phyloP scores from a whole-genome alignment of 768 basidiomycete species.

The Mycena vitilis region DNA sequence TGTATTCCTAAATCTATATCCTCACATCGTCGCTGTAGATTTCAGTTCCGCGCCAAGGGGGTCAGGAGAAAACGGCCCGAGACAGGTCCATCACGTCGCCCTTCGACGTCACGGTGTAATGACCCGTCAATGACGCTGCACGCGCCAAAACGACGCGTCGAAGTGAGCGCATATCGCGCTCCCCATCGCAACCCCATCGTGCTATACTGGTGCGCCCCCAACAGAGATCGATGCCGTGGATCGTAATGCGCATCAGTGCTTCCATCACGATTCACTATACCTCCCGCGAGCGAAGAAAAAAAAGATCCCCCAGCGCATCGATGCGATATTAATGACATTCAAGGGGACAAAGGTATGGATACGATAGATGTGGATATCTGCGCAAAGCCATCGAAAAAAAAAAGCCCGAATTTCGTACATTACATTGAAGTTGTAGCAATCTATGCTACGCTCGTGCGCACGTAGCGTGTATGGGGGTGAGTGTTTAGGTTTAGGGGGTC shows the following conservation, averaged over 20 bases:
- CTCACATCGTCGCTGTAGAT: constrained; percentile 16
- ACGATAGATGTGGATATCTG: constrained; percentile 29
- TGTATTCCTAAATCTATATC: constrained; percentile 21
- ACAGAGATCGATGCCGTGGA: no score
- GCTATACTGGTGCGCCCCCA: no score
- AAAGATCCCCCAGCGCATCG: no score
- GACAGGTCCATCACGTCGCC: background rate
- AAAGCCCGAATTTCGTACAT: constrained; percentile 7
- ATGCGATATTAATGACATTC: constrained; percentile 11
- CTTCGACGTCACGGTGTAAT: background rate
- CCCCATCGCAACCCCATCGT: no score
- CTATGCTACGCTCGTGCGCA: constrained; percentile 22
- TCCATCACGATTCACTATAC: background rate
- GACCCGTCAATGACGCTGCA: background rate
- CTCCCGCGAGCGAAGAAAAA: no score
- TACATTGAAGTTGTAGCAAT: constrained; percentile 28
- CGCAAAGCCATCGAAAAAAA: constrained; percentile 19
- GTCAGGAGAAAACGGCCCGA: background rate
- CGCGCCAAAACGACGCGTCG: background rate
- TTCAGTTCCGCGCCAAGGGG: no score
- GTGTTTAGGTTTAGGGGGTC: background rate
- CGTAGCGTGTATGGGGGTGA: background rate
- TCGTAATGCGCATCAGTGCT: background rate
- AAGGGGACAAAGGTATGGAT: constrained; percentile 22
- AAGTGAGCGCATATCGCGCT: no score